These are phyloP conservation scores for Euphrasia confusa DNA, from an alignment of 257 asterid species.

Conservation along the genomic window DNA sequence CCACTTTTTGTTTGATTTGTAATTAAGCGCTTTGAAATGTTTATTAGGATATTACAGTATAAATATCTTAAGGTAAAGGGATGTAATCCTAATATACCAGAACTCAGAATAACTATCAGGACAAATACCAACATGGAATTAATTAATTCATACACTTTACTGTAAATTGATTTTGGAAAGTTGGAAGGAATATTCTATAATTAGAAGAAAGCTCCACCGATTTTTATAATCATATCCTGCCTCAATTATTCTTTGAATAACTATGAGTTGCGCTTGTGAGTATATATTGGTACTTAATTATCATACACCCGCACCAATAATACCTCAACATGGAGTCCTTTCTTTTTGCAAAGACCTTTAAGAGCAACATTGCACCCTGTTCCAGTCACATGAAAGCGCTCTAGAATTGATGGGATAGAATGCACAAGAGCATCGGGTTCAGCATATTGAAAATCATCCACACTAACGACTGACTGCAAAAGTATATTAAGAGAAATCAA, in stretches of 20 bases:
- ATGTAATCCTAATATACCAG: not conserved
- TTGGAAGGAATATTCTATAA: not conserved
- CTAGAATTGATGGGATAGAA: slow-evolving; percentile 50
- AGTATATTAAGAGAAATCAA: slow-evolving; percentile 10
- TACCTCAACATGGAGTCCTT: slow-evolving; percentile 75
- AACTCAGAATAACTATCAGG: not conserved
- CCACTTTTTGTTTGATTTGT: not conserved
- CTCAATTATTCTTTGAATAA: slow-evolving; percentile 2
- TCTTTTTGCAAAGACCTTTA: slow-evolving; percentile 72
- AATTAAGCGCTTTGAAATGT: not conserved
- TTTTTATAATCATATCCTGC: not conserved
- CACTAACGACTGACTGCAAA: slow-evolving; percentile 53
- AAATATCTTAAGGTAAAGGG: not conserved
- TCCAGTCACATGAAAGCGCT: slow-evolving; percentile 42
- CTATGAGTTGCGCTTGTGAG: slow-evolving; percentile 11
- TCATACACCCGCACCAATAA: not conserved
- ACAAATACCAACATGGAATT: not conserved
- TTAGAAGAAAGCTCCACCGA: not conserved
- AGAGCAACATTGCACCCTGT: slow-evolving; percentile 49
- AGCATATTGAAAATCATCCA: slow-evolving; percentile 69
- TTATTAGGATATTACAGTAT: not conserved
- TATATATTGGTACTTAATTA: slow-evolving; percentile 1
- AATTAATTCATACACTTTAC: not conserved
- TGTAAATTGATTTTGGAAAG: not conserved
- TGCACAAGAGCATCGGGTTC: slow-evolving; percentile 75